Evolutionary conservation across 1,139 yeast genomes (phyloP).

Genomic region (Pichia kudriavzevii): DNA sequence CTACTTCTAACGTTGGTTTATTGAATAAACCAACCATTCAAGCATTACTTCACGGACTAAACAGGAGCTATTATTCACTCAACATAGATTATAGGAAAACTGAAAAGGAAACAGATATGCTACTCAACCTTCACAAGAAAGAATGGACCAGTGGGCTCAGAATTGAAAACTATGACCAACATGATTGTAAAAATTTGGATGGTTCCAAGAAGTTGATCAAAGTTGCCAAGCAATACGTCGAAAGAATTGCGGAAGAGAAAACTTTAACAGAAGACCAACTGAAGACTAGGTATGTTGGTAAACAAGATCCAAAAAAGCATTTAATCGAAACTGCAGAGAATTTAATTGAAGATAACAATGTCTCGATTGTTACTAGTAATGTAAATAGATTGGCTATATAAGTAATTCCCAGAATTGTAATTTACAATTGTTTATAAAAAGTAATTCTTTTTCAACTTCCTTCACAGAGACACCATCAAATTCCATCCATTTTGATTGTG

Average conservation of each 20-base stretch:
- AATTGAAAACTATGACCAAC: conserved; percentile 67
- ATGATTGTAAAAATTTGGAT: conserved; percentile 68
- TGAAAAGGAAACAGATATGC: conserved; percentile 86
- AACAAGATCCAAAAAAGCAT: conserved; percentile 98
- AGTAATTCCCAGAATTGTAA: conserved; percentile 58
- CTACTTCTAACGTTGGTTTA: conserved; percentile 93
- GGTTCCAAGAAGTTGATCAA: conserved; percentile 77
- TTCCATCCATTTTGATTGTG: conserved; percentile 46
- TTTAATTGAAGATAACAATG: conserved; percentile 83
- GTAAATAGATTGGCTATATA: conserved; percentile 80
- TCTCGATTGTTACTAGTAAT: conserved; percentile 78
- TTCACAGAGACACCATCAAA: conserved; percentile 45
- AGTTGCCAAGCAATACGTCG: conserved; percentile 84
- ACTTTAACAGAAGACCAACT: conserved; percentile 82
- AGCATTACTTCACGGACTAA: conserved; percentile 93
- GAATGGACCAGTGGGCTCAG: conserved; percentile 94
- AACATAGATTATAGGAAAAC: conserved; percentile 94
- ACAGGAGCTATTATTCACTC: conserved; percentile 93
- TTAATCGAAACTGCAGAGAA: conserved; percentile 81
- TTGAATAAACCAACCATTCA: conserved; percentile 97
- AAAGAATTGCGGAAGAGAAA: conserved; percentile 87
- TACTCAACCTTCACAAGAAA: conserved; percentile 86
- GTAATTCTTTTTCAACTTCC: conserved; percentile 45
- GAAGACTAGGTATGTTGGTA: conserved; percentile 94
- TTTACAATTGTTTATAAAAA: conserved; percentile 57